Conservation (phyloP, 345 rosid genomes). For the Angophora floribunda region DNA sequence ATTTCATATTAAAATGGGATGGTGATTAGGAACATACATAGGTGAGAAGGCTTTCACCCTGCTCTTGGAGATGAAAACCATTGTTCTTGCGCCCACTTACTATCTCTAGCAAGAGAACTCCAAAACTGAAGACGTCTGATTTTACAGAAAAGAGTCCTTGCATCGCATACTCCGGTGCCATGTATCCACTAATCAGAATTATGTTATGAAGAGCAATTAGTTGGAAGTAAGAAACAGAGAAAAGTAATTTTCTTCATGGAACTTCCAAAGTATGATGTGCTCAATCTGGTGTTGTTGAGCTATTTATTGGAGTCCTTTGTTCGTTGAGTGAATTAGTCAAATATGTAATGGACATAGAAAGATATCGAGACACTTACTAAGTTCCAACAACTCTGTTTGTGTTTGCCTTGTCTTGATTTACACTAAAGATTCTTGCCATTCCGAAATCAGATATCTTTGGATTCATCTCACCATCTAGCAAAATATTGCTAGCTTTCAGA, state of each 20-base stretch:
- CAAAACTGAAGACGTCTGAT: conserved; percentile 12
- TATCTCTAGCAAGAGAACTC: conserved; percentile 5
- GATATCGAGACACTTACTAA: neutral
- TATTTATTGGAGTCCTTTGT: neutral
- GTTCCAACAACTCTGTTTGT: conserved; percentile 21
- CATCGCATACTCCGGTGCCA: conserved; percentile 29
- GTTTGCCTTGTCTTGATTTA: conserved; percentile 14
- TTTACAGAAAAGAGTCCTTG: conserved; percentile 25
- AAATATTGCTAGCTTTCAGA: conserved; percentile 10
- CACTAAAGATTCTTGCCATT: conserved; percentile 21
- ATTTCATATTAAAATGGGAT: neutral
- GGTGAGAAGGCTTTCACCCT: conserved; percentile 5
- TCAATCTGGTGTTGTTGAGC: neutral
- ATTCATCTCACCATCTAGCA: conserved; percentile 14
- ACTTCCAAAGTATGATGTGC: neutral
- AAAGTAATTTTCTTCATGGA: neutral
- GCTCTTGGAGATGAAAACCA: neutral
- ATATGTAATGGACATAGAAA: neutral
- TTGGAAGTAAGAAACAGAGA: neutral
- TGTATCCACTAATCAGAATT: conserved; percentile 11
- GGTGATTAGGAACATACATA: conserved; percentile 7
- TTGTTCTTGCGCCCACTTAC: neutral
- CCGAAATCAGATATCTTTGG: conserved; percentile 27
- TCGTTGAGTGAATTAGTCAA: neutral
- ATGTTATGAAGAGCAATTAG: neutral